phyloP scores from a whole-genome alignment of 2,329 filamentous ascomycete genomes.

The Fusarium siculi region DNA sequence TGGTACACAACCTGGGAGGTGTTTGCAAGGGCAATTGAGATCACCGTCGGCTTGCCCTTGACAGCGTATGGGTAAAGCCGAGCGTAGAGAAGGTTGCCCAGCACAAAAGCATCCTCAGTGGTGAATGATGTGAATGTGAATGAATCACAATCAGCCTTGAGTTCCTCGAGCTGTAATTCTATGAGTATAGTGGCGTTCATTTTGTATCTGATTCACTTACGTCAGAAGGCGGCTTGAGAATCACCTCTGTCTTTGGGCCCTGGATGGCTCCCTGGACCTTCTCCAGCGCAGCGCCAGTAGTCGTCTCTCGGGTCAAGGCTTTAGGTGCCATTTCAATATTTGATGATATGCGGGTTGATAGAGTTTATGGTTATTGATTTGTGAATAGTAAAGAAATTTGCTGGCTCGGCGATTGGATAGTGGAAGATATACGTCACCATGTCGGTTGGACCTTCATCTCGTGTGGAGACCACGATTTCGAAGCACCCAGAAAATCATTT shows the following conservation, averaged over 20 bases:
- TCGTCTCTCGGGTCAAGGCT: slow-evolving; percentile 26
- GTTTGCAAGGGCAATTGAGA: slow-evolving; percentile 72
- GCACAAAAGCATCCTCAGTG: slow-evolving; percentile 69
- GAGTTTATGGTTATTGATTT: background rate
- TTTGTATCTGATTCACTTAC: slow-evolving; percentile 9
- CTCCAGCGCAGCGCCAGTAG: slow-evolving; percentile 23
- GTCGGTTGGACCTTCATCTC: slow-evolving; percentile 30
- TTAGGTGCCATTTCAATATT: slow-evolving; percentile 24
- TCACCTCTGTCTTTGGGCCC: slow-evolving; percentile 17
- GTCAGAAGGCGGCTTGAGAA: slow-evolving; percentile 36
- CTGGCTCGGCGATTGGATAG: background rate
- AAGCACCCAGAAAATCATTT: slow-evolving; percentile 2
- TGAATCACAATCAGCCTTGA: slow-evolving; percentile 53
- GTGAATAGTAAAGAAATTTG: background rate
- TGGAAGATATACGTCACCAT: background rate
- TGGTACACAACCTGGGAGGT: slow-evolving; percentile 75
- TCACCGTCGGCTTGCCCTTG: slow-evolving; percentile 59
- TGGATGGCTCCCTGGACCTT: slow-evolving; percentile 37
- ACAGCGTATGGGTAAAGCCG: slow-evolving; percentile 65
- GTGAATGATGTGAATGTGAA: slow-evolving; percentile 67
- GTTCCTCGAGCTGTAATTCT: slow-evolving; percentile 39
- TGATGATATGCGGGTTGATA: background rate
- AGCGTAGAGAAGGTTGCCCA: slow-evolving; percentile 72
- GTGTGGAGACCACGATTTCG: slow-evolving; percentile 12
- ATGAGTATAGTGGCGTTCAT: background rate